Evolutionary conservation across 495 filamentous ascomycete species (phyloP).

Genomic region (Trichocladium uniseriatum): DNA sequence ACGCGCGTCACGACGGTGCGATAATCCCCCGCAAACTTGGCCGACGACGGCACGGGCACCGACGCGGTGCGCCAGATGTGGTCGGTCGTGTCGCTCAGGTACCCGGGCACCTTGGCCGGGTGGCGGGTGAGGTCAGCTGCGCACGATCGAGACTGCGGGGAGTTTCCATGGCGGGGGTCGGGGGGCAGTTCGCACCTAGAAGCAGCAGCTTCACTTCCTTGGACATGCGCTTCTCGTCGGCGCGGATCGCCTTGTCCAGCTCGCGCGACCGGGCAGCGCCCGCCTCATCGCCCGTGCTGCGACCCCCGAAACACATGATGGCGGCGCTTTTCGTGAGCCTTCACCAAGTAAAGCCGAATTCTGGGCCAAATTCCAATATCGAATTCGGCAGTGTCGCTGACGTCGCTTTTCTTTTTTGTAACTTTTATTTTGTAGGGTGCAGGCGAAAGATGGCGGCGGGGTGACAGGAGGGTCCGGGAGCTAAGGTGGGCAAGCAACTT

Average conservation of each 20-base stretch:
- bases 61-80: constrained; percentile 89
- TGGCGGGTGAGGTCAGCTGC: too few relatives aligned
- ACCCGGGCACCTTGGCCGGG: constrained; percentile 47
- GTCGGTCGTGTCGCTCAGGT: constrained; percentile 76
- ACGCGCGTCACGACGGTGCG: constrained; percentile 44
- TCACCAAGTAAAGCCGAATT: neutral
- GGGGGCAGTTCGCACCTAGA: constrained; percentile 64
- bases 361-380: neutral
- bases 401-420: neutral
- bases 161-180: too few relatives aligned
- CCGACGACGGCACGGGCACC: constrained; percentile 62
- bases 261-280: constrained; percentile 48
- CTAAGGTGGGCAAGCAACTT: too few relatives aligned
- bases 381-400: neutral
- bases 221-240: constrained; percentile 71
- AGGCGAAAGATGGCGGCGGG: neutral
- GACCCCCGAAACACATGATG: constrained; percentile 56
- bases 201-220: constrained; percentile 78
- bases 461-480: neutral
- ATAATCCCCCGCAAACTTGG: constrained; percentile 63
- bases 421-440: constrained; percentile 1
- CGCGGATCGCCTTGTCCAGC: constrained; percentile 67
- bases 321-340: constrained; percentile 1
- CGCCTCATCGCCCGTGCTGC: constrained; percentile 40
- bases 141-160: neutral